Evolutionary conservation across 2,329 filamentous ascomycete species (phyloP).

Genomic region (Aspergillus fijiensis): DNA sequence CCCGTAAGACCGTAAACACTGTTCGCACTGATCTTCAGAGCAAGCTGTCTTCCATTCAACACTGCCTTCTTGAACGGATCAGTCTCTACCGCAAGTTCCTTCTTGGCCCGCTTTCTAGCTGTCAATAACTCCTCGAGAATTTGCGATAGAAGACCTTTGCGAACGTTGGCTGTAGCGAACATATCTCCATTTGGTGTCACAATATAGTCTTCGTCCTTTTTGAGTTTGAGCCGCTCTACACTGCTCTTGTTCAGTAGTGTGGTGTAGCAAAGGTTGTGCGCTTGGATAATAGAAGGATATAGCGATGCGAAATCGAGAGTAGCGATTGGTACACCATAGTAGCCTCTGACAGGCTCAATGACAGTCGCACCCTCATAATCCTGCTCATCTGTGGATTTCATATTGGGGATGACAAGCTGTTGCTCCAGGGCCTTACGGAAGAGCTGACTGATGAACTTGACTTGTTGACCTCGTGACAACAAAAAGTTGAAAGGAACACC

Average conservation of each 20-base stretch:
- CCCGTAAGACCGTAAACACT: conserved; percentile 97
- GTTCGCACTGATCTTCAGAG: conserved; percentile 95
- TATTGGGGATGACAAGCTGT: conserved; percentile 88
- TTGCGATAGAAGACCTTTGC: conserved; percentile 88
- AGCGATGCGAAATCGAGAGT: conserved; percentile 98
- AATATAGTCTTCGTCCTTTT: conserved; percentile 93
- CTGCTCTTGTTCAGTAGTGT: conserved; percentile 78
- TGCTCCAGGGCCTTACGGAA: conserved; percentile 94
- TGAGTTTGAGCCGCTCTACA: conserved; percentile 72
- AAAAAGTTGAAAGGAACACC: conserved; percentile 97
- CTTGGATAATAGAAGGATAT: conserved; percentile 98
- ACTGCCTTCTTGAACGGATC: conserved; percentile 98
- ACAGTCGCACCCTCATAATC: conserved; percentile 98
- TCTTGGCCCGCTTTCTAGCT: conserved; percentile 94
- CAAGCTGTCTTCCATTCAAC: conserved; percentile 92
- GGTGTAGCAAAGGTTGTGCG: conserved; percentile 97
- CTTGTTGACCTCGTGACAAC: conserved; percentile 86
- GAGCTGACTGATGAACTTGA: conserved; percentile 96
- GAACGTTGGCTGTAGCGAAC: conserved; percentile 83
- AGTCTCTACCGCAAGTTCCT: conserved; percentile 80
- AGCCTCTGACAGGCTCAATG: conserved; percentile 90
- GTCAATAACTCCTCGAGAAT: conserved; percentile 90
- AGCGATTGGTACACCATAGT: conserved; percentile 92
- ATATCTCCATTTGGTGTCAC: conserved; percentile 91
- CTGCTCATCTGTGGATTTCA: conserved; percentile 72